phyloP scores from a whole-genome alignment of 2,329 filamentous ascomycete genomes.

The Colletotrichum paranaense region DNA sequence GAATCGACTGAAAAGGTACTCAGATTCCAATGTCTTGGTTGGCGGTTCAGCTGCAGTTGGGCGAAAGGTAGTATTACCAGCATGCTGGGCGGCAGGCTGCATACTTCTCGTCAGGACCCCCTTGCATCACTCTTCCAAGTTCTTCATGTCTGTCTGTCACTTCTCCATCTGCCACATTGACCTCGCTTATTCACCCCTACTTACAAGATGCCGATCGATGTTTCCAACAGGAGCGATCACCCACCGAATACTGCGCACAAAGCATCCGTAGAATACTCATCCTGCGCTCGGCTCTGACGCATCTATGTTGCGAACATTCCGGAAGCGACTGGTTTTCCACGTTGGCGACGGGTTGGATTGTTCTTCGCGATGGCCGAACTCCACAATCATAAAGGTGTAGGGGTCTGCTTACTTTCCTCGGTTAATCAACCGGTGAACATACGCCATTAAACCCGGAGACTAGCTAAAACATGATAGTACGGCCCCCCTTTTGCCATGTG shows the following conservation, averaged over 20 bases:
- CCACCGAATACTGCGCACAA: no score
- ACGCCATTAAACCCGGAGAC: not conserved
- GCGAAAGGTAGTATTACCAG: not conserved
- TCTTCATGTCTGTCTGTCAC: not conserved
- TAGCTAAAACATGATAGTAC: not conserved
- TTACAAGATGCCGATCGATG: not conserved
- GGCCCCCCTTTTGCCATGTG: constrained; percentile 3
- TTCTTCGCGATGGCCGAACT: not conserved
- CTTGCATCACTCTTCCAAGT: not conserved
- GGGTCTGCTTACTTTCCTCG: not conserved
- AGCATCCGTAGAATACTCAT: not conserved
- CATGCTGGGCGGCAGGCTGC: not conserved
- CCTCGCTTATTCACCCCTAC: not conserved
- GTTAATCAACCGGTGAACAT: not conserved
- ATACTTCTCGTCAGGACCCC: not conserved
- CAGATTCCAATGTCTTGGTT: constrained; percentile 26
- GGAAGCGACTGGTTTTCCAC: not conserved
- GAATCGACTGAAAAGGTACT: not conserved
- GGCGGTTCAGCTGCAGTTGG: not conserved
- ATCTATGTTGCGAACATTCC: not conserved
- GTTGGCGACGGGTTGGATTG: not conserved
- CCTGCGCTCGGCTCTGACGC: not conserved
- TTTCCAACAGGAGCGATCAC: not conserved
- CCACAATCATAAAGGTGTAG: not conserved
- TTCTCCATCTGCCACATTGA: not conserved